A percentile compares a stretch with the other conserved stretches of the same genome.
These are phyloP conservation scores for Barnettozyma siamensis DNA, from an alignment of 805 yeast genomes.

Conservation along the genomic window DNA sequence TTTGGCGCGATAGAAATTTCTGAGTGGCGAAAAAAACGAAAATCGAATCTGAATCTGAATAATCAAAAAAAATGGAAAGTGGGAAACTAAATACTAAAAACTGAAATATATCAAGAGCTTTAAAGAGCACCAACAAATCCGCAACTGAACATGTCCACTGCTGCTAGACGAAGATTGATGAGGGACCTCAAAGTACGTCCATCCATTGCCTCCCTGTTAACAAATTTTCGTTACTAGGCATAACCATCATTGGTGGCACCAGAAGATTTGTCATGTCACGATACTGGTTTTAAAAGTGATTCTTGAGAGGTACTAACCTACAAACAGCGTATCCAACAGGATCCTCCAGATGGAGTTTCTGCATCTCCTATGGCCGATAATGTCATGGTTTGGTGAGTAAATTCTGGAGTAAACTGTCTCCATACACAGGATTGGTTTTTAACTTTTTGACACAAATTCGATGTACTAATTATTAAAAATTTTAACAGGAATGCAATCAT, in stretches of 20 bases:
- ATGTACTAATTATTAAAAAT: conserved; percentile 12
- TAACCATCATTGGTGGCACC: too few relatives aligned
- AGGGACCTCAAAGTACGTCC: conserved; percentile 88
- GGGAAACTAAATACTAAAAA: too few relatives aligned
- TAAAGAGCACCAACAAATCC: too few relatives aligned
- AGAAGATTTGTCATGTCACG: too few relatives aligned
- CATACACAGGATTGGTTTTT: too few relatives aligned
- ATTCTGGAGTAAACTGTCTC: too few relatives aligned
- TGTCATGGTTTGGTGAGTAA: conserved; percentile 72
- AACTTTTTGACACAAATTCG: not conserved
- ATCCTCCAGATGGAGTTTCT: conserved; percentile 96
- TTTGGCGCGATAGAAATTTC: not conserved
- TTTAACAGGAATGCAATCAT: conserved; percentile 76
- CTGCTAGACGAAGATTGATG: conserved; percentile 98
- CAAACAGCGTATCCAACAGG: conserved; percentile 83
- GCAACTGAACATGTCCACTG: conserved; percentile 95
- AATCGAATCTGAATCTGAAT: not conserved
- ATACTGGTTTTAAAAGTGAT: not conserved
- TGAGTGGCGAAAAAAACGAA: not conserved
- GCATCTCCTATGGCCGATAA: conserved; percentile 97
- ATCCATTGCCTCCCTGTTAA: too few relatives aligned
- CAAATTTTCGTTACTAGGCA: too few relatives aligned
- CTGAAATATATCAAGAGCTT: too few relatives aligned
- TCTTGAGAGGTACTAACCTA: not conserved
- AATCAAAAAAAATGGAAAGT: not conserved